phyloP scores from a whole-genome alignment of 371 early-diverging fungal genomes.

The Dinochytrium kinnereticum region DNA sequence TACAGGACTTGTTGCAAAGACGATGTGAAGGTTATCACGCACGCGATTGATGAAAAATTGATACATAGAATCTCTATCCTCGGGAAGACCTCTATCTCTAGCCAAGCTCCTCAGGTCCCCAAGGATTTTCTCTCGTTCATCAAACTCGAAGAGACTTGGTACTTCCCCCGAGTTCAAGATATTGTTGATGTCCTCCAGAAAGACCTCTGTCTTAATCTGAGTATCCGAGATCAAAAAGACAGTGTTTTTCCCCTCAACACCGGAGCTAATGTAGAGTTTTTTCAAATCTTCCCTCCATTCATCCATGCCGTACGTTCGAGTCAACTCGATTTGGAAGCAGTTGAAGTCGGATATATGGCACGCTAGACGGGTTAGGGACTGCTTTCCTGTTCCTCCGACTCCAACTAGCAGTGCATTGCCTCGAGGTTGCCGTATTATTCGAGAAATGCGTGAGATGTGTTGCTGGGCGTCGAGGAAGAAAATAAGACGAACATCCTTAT shows the following conservation, averaged over 20 bases:
- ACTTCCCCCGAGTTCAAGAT: slow-evolving; percentile 65
- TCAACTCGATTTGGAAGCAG: slow-evolving; percentile 61
- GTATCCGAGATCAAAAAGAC: slow-evolving; percentile 64
- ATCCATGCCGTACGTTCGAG: slow-evolving; percentile 55
- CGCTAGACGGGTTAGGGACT: slow-evolving; percentile 59
- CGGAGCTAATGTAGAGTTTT: slow-evolving; percentile 59
- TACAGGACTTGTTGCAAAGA: slow-evolving; percentile 63
- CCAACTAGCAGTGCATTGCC: slow-evolving; percentile 65
- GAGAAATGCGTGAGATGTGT: slow-evolving; percentile 56
- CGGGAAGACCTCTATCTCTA: slow-evolving; percentile 56
- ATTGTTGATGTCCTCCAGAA: slow-evolving; percentile 62
- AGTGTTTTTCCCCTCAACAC: slow-evolving; percentile 60
- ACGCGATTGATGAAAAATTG: slow-evolving; percentile 64
- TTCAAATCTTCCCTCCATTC: slow-evolving; percentile 68
- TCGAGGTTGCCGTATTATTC: slow-evolving; percentile 62
- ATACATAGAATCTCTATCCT: slow-evolving; percentile 61
- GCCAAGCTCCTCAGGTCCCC: slow-evolving; percentile 55
- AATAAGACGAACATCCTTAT: slow-evolving; percentile 57
- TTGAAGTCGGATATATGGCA: slow-evolving; percentile 63
- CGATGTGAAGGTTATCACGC: slow-evolving; percentile 63
- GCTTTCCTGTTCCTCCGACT: slow-evolving; percentile 65
- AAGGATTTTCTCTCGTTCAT: slow-evolving; percentile 62
- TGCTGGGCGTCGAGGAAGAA: slow-evolving; percentile 64
- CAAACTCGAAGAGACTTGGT: slow-evolving; percentile 60
- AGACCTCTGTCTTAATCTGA: slow-evolving; percentile 60